Evolutionary conservation across 1,139 yeast genomes (phyloP).

Genomic region (Hanseniaspora gamundiae): DNA sequence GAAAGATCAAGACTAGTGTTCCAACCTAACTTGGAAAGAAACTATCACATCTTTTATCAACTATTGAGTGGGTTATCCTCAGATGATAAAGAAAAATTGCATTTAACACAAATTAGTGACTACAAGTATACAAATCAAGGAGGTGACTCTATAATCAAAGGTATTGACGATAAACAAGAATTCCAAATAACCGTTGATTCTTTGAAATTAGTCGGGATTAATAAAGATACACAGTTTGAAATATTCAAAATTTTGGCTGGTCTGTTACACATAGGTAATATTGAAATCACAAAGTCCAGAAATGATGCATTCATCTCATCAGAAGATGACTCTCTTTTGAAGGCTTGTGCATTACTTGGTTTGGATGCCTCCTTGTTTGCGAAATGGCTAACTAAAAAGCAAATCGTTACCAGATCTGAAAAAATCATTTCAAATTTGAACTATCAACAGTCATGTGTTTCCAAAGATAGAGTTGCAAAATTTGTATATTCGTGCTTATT

Average conservation of each 20-base stretch:
- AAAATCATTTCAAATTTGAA: constrained; percentile 77
- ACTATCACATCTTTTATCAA: constrained; percentile 93
- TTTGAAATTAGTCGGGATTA: constrained; percentile 65
- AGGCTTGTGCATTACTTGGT: constrained; percentile 80
- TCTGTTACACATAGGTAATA: constrained; percentile 84
- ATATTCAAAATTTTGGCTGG: constrained; percentile 80
- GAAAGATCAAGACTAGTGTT: constrained; percentile 92
- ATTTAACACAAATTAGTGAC: constrained; percentile 53
- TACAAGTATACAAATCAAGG: constrained; percentile 87
- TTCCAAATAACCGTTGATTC: constrained; percentile 68
- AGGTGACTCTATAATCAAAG: constrained; percentile 53
- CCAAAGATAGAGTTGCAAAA: constrained; percentile 93
- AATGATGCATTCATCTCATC: constrained; percentile 72
- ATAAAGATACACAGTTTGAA: constrained; percentile 43
- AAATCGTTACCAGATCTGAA: constrained; percentile 85
- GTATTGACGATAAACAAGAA: constrained; percentile 74
- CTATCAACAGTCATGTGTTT: constrained; percentile 77
- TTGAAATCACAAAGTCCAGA: constrained; percentile 76
- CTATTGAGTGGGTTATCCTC: constrained; percentile 63
- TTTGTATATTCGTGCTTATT: constrained; percentile 85
- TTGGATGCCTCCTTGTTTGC: constrained; percentile 64
- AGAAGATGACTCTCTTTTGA: constrained; percentile 74
- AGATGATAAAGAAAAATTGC: constrained; percentile 45
- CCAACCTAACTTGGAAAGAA: constrained; percentile 82
- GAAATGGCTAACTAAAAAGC: constrained; percentile 90